phyloP scores from a whole-genome alignment of 1,284 basidiomycete genomes.

The Tilletiaria anomala region DNA sequence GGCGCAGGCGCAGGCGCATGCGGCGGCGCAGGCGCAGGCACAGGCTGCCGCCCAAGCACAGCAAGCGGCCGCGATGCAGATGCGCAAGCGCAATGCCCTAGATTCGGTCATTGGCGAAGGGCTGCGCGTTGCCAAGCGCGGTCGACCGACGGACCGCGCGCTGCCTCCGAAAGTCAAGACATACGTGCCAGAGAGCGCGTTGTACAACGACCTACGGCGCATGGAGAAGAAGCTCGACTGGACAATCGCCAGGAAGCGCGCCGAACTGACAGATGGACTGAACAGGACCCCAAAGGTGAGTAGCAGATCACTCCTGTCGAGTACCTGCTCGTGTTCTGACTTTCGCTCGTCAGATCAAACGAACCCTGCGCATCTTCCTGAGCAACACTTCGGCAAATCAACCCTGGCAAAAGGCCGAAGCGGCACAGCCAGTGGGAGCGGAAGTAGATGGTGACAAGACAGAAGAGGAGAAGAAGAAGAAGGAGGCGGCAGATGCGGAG shows the following conservation, averaged over 20 bases:
- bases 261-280: slow-evolving; percentile 49
- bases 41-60: no score
- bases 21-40: no score
- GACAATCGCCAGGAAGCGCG: slow-evolving; percentile 78
- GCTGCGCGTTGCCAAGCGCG: slow-evolving; percentile 47
- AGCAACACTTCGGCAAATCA: slow-evolving; percentile 79
- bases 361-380: no score
- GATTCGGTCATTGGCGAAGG: slow-evolving; percentile 8
- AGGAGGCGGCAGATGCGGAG: slow-evolving; percentile 25
- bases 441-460: slow-evolving; percentile 39
- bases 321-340: not conserved
- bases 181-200: slow-evolving; percentile 45
- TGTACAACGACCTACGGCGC: slow-evolving; percentile 71
- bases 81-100: not conserved
- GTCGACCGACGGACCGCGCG: slow-evolving; percentile 64
- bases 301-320: not conserved
- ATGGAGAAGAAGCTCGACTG: slow-evolving; percentile 87
- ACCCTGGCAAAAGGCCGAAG: slow-evolving; percentile 28
- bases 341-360: no score
- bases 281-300: slow-evolving; percentile 22
- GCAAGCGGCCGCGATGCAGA: no score
- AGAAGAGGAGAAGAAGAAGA: slow-evolving; percentile 38
- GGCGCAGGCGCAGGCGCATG: not conserved
- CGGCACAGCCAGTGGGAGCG: slow-evolving; percentile 13
- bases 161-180: slow-evolving; percentile 55